These are phyloP conservation scores for Clitopilus passeckerianus DNA, from an alignment of 768 basidiomycete species.

Conservation along the genomic window DNA sequence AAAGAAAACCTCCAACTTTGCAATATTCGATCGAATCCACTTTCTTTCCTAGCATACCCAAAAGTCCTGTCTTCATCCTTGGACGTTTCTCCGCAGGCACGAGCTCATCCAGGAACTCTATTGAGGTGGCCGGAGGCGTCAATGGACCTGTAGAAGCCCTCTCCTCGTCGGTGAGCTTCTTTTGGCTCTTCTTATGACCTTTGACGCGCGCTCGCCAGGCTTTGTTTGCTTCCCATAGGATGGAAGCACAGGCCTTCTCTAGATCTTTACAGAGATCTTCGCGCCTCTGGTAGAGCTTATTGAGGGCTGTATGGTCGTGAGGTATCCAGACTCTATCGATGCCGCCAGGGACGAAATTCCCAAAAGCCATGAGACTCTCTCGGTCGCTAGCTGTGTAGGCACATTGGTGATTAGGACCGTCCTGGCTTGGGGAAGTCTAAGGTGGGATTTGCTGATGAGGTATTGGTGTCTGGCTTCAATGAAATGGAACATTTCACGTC, in stretches of 20 bases:
- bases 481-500: slow-evolving; percentile 53
- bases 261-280: slow-evolving; percentile 45
- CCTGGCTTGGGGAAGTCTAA: slow-evolving; percentile 55
- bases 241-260: slow-evolving; percentile 48
- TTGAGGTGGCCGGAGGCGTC: slow-evolving; percentile 18
- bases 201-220: slow-evolving; percentile 35
- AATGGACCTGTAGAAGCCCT: slow-evolving; percentile 9
- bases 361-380: slow-evolving; percentile 45
- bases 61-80: slow-evolving; percentile 41
- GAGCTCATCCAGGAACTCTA: slow-evolving; percentile 42
- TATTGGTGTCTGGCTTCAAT: slow-evolving; percentile 52
- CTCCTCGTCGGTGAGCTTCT: slow-evolving; percentile 23
- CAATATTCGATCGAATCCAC: slow-evolving; percentile 67
- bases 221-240: slow-evolving; percentile 36
- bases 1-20: slow-evolving; percentile 28
- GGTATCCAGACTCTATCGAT: slow-evolving; percentile 67
- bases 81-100: slow-evolving; percentile 49
- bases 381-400: slow-evolving; percentile 46
- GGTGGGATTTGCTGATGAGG: slow-evolving; percentile 55
- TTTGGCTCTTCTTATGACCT: slow-evolving; percentile 25
- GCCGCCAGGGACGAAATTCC: slow-evolving; percentile 65
- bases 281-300: slow-evolving; percentile 36
- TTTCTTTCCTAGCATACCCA: slow-evolving; percentile 51
- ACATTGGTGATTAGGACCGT: slow-evolving; percentile 67
- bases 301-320: slow-evolving; percentile 41